These are phyloP conservation scores for Podaxis sp. DNA, from an alignment of 768 basidiomycete species.

Conservation along the genomic window DNA sequence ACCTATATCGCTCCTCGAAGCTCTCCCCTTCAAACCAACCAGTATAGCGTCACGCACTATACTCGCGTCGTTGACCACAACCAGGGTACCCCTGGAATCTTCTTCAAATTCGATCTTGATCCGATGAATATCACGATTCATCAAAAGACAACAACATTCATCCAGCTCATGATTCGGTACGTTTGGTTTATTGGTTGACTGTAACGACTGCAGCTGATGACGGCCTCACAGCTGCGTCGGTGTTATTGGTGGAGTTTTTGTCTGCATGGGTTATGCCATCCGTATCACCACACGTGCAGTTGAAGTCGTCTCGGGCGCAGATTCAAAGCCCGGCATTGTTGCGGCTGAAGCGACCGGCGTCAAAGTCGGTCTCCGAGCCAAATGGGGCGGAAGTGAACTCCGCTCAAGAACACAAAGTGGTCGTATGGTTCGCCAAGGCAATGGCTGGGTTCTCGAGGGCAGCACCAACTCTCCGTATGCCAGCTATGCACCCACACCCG, in stretches of 20 bases:
- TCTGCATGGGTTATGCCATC: slow-evolving; percentile 78
- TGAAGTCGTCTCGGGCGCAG: slow-evolving; percentile 60
- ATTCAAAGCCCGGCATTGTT: slow-evolving; percentile 50
- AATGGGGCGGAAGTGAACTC: slow-evolving; percentile 69
- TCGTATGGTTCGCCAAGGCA: slow-evolving; percentile 55
- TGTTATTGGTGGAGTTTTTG: slow-evolving; percentile 92
- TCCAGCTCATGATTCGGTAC: slow-evolving; percentile 71
- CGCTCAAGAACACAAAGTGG: slow-evolving; percentile 50
- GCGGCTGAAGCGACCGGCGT: slow-evolving; percentile 66
- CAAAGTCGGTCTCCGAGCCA: slow-evolving; percentile 52
- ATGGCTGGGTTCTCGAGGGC: slow-evolving; percentile 61
- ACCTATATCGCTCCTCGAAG: slow-evolving; percentile 81
- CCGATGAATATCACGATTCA: slow-evolving; percentile 83
- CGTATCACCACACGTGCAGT: slow-evolving; percentile 64
- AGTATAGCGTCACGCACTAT: slow-evolving; percentile 96
- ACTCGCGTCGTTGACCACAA: slow-evolving; percentile 73
- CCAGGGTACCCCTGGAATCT: slow-evolving; percentile 86
- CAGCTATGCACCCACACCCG: slow-evolving; percentile 34
- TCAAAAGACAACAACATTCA: slow-evolving; percentile 82
- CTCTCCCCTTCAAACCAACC: slow-evolving; percentile 66
- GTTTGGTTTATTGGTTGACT: slow-evolving; percentile 31
- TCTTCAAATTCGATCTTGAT: slow-evolving; percentile 98
- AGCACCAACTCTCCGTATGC: slow-evolving; percentile 34
- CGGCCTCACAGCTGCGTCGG: slow-evolving; percentile 60
- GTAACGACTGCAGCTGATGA: background rate